Conservation (phyloP, 2,329 filamentous ascomycete genomes). For the Pestalotiopsis sp. region DNA sequence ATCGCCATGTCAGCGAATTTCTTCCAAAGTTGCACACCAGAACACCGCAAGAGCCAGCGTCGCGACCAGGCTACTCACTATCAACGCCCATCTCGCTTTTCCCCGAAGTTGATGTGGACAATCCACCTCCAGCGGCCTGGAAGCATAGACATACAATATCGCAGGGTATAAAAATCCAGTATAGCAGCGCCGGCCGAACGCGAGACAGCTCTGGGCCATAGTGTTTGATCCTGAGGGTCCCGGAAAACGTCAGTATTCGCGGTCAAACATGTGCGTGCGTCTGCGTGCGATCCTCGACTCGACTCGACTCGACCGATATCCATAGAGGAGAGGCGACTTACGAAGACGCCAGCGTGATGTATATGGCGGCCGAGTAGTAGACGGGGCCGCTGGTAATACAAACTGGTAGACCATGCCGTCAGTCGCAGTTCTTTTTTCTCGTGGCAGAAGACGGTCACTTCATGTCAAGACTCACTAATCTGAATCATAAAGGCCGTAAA, state of each 20-base stretch:
- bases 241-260: not conserved
- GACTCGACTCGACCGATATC: not conserved
- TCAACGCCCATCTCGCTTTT: conserved; percentile 49
- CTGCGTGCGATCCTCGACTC: not conserved
- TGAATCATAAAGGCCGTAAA: conserved; percentile 67
- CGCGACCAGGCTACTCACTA: conserved; percentile 12
- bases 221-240: conserved; percentile 38
- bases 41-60: not conserved
- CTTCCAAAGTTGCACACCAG: not conserved
- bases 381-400: conserved; percentile 60
- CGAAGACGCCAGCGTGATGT: conserved; percentile 59
- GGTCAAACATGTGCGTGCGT: too few species aligned
- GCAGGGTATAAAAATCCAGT: conserved; percentile 38
- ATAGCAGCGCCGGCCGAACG: conserved; percentile 29
- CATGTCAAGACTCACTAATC: conserved; percentile 47
- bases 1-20: not conserved
- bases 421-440: not conserved
- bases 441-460: not conserved
- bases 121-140: conserved; percentile 42
- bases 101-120: conserved; percentile 48
- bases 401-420: conserved; percentile 37
- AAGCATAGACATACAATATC: conserved; percentile 46
- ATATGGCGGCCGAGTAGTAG: conserved; percentile 66
- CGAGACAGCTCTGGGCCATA: conserved; percentile 28
- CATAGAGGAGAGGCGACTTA: conserved; percentile 18